Base-by-base conservation (phyloP, 768 basidiomycete genomes). In the Auriculariales sp. region DNA sequence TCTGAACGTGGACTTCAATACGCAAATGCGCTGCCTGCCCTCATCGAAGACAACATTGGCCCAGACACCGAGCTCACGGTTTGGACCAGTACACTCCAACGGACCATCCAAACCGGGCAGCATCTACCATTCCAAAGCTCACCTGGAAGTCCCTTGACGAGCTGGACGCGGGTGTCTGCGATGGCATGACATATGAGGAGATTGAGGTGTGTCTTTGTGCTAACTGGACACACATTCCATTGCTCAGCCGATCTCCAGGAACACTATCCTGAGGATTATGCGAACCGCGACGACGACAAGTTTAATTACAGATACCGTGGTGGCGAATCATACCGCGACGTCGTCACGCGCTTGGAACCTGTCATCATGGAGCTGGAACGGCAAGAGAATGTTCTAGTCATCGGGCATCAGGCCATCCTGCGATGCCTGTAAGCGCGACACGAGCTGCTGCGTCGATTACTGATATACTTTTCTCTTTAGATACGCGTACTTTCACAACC, bases 121-220 rank as follows among this genome's bases (percentile, higher is more conserved):
- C 57, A 75, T 54, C 71, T 99, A 15, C 80, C 84, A 1, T 97
- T 90, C 60, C 72, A 81, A 95, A 98, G 58, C 68, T 98, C 54
- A 97, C 94, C 3, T 99, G 95, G 95, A 99, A 99, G 64, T 91
- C 90, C 1, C 68, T 99, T 48, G 95, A 99, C 58, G 95, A 99
- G 65, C 72, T 99, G 24, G 95, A 99, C 63, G 95, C 95, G 6
- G 95, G 95, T 24, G 95, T 99, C 29, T 99, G 95, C 59, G 95
- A 99, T 65, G 95, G 84, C 14, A 98, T 99, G 95, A 98, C 95
- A 3, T 99, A 99, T 57, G 83, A 90, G 68, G 94, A 98, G 72
- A 98, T 99, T 51, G 93, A 93, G 74, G 93, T 88, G 50, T 30
- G 68, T 58, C 46, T 28, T 49, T 32, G 22, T 46, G 3, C 34